A percentile compares a stretch with the other conserved stretches of the same genome.
Evolutionary conservation across 1,139 yeast species (phyloP).

Genomic region (Debaryomyces sp.): DNA sequence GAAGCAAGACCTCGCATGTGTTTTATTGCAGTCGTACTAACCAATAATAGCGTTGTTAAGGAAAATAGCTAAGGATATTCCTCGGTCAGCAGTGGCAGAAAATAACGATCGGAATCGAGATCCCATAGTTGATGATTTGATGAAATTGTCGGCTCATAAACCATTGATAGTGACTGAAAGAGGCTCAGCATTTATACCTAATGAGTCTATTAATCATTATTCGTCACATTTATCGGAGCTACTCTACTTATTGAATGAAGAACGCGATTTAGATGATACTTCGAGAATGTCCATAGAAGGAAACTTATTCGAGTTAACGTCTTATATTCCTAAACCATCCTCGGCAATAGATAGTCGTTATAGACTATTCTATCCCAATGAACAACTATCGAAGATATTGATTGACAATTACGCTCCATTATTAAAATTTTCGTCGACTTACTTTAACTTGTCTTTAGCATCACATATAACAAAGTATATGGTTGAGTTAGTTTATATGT

Average conservation of each 20-base stretch:
- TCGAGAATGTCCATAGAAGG: constrained; percentile 33
- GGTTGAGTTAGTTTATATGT: constrained; percentile 41
- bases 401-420: constrained; percentile 42
- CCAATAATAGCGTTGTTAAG: constrained; percentile 18
- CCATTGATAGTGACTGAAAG: constrained; percentile 15
- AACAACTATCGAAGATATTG: constrained; percentile 39
- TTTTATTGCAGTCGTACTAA: constrained; percentile 2
- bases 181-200: constrained; percentile 5
- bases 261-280: constrained; percentile 31
- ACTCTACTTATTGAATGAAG: constrained; percentile 31
- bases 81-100: constrained; percentile 13
- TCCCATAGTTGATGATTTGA: constrained; percentile 34
- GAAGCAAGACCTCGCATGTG: not conserved
- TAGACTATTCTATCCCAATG: constrained; percentile 33
- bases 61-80: constrained; percentile 15
- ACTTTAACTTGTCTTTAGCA: constrained; percentile 41
- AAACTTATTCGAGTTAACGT: constrained; percentile 28
- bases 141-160: constrained; percentile 35
- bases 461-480: constrained; percentile 41
- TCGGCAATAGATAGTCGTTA: constrained; percentile 6
- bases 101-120: constrained; percentile 15
- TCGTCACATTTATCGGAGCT: constrained; percentile 34
- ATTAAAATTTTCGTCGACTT: constrained; percentile 33
- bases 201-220: constrained; percentile 24
- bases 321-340: constrained; percentile 27